Evolutionary conservation across 768 basidiomycete species (phyloP).

Genomic region (Termitomyces titanicus): DNA sequence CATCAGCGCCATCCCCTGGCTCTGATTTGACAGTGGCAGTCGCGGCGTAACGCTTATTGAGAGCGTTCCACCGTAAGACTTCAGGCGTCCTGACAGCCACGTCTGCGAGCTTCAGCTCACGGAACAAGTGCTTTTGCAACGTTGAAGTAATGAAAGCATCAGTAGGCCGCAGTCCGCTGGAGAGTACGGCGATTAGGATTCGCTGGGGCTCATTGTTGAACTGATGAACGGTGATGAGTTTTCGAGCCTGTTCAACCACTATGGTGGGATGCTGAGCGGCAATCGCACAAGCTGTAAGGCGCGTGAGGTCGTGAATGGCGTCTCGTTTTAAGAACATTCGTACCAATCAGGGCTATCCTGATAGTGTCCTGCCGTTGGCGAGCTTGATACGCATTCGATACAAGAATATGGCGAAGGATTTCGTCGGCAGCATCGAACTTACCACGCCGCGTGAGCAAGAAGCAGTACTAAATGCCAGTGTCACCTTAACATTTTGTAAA

Average conservation of each 20-base stretch:
- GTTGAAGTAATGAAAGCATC: conserved; percentile 77
- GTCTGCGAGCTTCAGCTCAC: conserved; percentile 74
- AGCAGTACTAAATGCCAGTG: conserved; percentile 56
- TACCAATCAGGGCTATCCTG: conserved; percentile 74
- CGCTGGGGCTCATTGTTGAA: conserved; percentile 87
- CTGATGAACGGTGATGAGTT: conserved; percentile 71
- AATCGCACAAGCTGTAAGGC: conserved; percentile 66
- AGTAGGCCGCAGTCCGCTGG: conserved; percentile 64
- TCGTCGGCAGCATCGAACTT: conserved; percentile 71
- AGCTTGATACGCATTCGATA: conserved; percentile 71
- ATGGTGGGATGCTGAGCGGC: conserved; percentile 47
- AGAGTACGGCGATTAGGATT: conserved; percentile 69
- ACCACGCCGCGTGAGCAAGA: conserved; percentile 59
- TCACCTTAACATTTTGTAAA: background rate
- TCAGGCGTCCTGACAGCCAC: conserved; percentile 62
- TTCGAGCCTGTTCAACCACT: conserved; percentile 74
- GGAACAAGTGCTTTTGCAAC: conserved; percentile 78
- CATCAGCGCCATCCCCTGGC: conserved; percentile 27
- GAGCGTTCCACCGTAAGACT: conserved; percentile 55
- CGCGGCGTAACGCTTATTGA: conserved; percentile 55
- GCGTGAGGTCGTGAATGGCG: background rate
- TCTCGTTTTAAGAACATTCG: background rate
- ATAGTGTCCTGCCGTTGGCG: conserved; percentile 65
- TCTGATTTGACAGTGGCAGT: conserved; percentile 35
- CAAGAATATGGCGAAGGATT: conserved; percentile 67